These are phyloP conservation scores for Neurospora sp. DNA, from an alignment of 495 filamentous ascomycete species.

Conservation along the genomic window DNA sequence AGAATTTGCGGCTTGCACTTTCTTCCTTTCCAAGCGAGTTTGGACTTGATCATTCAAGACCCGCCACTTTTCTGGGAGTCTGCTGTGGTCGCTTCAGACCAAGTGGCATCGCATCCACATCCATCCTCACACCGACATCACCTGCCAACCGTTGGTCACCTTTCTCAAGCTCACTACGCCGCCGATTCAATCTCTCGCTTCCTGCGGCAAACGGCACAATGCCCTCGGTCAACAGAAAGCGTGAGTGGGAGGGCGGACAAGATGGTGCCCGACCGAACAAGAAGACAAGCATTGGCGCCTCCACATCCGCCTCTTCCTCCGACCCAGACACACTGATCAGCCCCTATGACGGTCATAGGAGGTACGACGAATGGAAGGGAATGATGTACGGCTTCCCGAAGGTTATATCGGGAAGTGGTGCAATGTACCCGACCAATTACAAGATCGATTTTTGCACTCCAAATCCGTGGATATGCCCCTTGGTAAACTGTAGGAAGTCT, in stretches of 20 bases:
- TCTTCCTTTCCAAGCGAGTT: not conserved
- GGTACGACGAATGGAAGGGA: slow-evolving; percentile 11
- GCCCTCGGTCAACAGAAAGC: not conserved
- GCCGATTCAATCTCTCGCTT: not conserved
- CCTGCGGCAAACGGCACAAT: not conserved
- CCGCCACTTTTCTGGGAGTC: not conserved
- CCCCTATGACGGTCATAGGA: slow-evolving; percentile 1
- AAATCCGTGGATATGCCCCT: slow-evolving; percentile 15
- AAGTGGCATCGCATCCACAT: not conserved
- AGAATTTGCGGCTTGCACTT: not conserved
- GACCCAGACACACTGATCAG: not conserved
- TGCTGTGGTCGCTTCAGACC: not conserved
- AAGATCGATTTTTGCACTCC: not conserved
- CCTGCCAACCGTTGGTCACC: not conserved
- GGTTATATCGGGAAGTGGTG: slow-evolving; percentile 4
- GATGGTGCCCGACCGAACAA: not conserved
- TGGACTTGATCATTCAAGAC: no score
- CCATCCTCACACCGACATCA: not conserved
- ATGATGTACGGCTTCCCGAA: not conserved
- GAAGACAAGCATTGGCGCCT: not conserved
- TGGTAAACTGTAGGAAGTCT: slow-evolving; percentile 8
- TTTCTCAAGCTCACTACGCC: not conserved
- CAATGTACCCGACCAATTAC: slow-evolving; percentile 15
- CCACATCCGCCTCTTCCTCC: not conserved
- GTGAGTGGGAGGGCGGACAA: not conserved